These are phyloP conservation scores for Eimeria praecox DNA, from an alignment of 169 alveolate genomes.

Conservation along the genomic window DNA sequence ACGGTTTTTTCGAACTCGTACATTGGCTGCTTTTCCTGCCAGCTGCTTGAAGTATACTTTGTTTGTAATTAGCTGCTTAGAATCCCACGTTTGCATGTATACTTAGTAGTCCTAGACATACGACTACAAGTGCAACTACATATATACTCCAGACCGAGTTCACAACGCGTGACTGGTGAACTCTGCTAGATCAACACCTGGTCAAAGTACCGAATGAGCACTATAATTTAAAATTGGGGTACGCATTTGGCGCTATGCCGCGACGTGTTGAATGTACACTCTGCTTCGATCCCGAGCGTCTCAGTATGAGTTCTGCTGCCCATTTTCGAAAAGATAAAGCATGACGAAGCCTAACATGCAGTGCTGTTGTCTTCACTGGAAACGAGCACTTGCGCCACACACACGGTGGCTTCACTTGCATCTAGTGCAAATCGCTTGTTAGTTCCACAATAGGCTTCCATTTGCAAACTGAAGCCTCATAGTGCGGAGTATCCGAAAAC, in stretches of 20 bases:
- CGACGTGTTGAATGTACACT: neutral
- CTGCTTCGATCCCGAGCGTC: neutral
- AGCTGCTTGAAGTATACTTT: conserved; percentile 50
- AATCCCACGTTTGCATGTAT: neutral
- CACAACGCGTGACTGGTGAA: no score
- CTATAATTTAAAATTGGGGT: neutral
- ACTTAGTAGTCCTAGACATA: neutral
- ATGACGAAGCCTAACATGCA: no score
- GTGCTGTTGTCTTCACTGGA: neutral
- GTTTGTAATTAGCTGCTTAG: neutral
- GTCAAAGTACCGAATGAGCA: neutral
- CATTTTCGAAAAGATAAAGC: no score
- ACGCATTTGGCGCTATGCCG: neutral
- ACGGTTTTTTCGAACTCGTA: conserved; percentile 46
- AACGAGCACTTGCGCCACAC: neutral
- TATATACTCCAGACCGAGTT: no score
- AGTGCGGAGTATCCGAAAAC: no score
- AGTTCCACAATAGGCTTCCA: neutral
- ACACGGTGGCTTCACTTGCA: neutral
- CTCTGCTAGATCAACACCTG: neutral
- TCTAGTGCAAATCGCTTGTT: neutral
- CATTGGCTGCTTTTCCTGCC: conserved; percentile 66
- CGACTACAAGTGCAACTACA: neutral
- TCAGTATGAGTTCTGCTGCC: neutral
- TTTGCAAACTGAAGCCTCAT: neutral